Evolutionary conservation across 768 basidiomycete genomes (phyloP), one percentile per base, ranked within the genome.

Genomic region (Naganishia kalamii): DNA sequence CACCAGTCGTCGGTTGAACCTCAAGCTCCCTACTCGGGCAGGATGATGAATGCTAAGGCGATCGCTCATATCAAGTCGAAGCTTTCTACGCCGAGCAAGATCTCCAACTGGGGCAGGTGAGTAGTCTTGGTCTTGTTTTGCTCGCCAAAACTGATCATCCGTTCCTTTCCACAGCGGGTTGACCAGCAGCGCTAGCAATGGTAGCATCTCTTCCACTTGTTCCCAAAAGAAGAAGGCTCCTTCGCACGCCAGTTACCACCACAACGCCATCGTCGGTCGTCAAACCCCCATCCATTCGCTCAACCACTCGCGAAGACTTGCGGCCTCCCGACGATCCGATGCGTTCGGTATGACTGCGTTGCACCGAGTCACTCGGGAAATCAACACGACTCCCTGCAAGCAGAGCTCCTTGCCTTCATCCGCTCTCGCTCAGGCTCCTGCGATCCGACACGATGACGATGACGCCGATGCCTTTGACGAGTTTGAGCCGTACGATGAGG

Each of bases 21-120:
- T 40, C 54, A 57, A 57, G 54, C 54, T 57, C 35, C 54, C 10
- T 57, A 57, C 27, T 57, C 54, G 11, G 54, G 54, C 37, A 57
- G 54, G 54, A 57, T 57, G 54, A 57, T 57, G 54, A 57, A 57
- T 21, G 54, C 54, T 35, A 57, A 57, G 35, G 54, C 54, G 37
- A 57, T 57, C 40, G 54, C 54, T 35, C 54, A 57, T 33, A 57
- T 57, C 54, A 57, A 57, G 54, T 57, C 54, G 35, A 57, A 57
- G 54, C 13, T 57, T 11, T 57, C 54, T 40, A 57, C 54, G n/a
- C 54, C 54, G 7, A 57, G 37, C 54, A 57, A 57, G 37, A 35
- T 57, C 27, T 57, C 35, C 30, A 57, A 35, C 54, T 57, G 54
- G 54, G 40, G 40, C 54, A 40, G 35, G 54, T 57, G 27, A 21